Conservation (phyloP, 2,329 filamentous ascomycete genomes). For the Cladosporium sphaerospermum region DNA sequence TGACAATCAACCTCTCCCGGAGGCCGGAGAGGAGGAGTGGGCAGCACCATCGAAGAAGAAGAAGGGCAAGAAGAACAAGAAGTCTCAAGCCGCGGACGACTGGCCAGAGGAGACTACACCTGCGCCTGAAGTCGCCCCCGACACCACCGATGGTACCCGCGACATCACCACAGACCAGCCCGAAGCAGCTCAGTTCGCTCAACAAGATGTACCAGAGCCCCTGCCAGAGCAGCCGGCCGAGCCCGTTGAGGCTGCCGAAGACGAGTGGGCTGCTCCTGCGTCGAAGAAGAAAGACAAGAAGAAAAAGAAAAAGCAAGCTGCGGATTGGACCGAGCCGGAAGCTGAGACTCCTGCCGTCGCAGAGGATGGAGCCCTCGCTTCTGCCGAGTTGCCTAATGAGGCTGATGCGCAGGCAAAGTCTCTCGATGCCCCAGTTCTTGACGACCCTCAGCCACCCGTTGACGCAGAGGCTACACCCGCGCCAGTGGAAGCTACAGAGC, state of each 20-base stretch:
- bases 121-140: neutral
- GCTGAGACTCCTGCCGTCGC: neutral
- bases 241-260: slow-evolving; percentile 1
- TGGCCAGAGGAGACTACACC: neutral
- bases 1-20: too few species aligned
- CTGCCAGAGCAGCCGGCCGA: neutral
- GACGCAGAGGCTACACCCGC: neutral
- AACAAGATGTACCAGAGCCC: slow-evolving; percentile 22
- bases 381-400: neutral
- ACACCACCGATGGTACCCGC: neutral
- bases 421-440: neutral
- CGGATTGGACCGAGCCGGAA: neutral
- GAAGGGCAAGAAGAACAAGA: slow-evolving; percentile 24
- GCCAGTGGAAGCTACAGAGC: neutral
- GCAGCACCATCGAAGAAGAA: slow-evolving; percentile 20
- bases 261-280: slow-evolving; percentile 12
- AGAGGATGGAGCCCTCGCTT: neutral
- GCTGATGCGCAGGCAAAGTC: slow-evolving; percentile 11
- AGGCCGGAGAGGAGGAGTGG: slow-evolving; percentile 14
- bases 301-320: slow-evolving; percentile 14
- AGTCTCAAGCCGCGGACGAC: slow-evolving; percentile 2
- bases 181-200: slow-evolving; percentile 14
- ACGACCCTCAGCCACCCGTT: neutral
- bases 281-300: slow-evolving; percentile 21
- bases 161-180: slow-evolving; percentile 8